Evolutionary conservation across 768 basidiomycete genomes (phyloP), one percentile per base, ranked within the genome.

Genomic region (Chlorophyllum brunneum): DNA sequence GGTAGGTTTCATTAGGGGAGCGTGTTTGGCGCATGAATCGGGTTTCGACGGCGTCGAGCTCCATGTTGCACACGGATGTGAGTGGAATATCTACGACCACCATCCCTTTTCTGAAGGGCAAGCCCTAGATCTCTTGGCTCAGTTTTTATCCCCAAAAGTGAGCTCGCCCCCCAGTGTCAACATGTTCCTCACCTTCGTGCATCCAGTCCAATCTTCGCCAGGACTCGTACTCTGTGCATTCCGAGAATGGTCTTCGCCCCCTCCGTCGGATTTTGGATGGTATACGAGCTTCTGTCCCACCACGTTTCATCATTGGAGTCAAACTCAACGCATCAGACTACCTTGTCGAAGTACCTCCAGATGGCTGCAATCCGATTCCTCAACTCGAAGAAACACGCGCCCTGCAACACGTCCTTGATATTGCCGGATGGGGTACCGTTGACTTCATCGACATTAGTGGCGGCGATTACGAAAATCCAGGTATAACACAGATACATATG

Each of bases 381-480:
- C 54, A 55, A 6, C 58, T 62, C 2, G 66, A 68, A 27, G 71
- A 70, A 56, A 70, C 72, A 29, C 61, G 76, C 22, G 85, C 85
- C 0, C 65, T 92, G 2, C 65, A 74, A 18, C 84, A 93, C 60
- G 70, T 92, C 10, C 65, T 68, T 15, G 63, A 74, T 33, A 80
- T 93, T 24, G 79, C 85, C 0, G 63, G 65, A 33, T 90, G 89
- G 83, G 75, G 76, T 1, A 67, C 70, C 15, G 61, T 95, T 4
- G 92, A 95, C 64, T 87, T 92, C 61, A 81, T 95, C 45, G 92
- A 95, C 66, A 80, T 95, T 54, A 90, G 86, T 50, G 92, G 92
- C 1, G 92, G 92, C 0, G 84, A 86, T 62, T 95, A 95, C 58
- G 88, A 92, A 61, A 79, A 75, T 15, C 86, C 88, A 58, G 80